phyloP scores from a whole-genome alignment of 768 basidiomycete genomes.

The Leccinum variicolor region DNA sequence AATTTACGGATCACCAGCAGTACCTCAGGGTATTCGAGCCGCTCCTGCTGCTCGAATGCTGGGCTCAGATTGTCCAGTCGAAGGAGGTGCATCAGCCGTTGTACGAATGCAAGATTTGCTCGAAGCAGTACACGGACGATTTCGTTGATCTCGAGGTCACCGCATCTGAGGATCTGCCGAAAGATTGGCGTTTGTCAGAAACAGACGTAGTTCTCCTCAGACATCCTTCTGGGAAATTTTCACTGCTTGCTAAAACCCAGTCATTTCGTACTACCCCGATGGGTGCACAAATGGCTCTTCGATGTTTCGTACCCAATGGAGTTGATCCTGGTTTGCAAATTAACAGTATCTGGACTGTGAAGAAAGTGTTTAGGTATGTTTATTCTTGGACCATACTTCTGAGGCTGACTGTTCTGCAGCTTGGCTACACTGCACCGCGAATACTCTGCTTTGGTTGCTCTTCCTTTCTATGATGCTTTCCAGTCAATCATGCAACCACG shows the following conservation, averaged over 20 bases:
- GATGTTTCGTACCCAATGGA: slow-evolving; percentile 44
- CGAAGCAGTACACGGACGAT: slow-evolving; percentile 71
- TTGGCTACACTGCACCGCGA: slow-evolving; percentile 90
- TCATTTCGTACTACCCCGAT: slow-evolving; percentile 39
- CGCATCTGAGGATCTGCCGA: slow-evolving; percentile 55
- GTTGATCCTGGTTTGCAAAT: slow-evolving; percentile 62
- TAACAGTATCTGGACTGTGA: slow-evolving; percentile 66
- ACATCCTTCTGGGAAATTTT: slow-evolving; percentile 49
- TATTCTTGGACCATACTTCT: not conserved
- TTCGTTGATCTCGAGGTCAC: slow-evolving; percentile 78
- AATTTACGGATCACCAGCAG: slow-evolving; percentile 59
- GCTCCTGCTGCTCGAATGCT: slow-evolving; percentile 82
- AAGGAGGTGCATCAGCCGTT: slow-evolving; percentile 60
- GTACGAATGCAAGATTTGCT: slow-evolving; percentile 61
- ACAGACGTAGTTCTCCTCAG: slow-evolving; percentile 82
- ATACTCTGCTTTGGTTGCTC: slow-evolving; percentile 79
- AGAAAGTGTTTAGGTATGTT: slow-evolving; percentile 75
- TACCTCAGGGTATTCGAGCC: slow-evolving; percentile 82
- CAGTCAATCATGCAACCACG: slow-evolving; percentile 67
- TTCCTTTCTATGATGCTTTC: slow-evolving; percentile 79
- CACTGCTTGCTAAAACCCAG: slow-evolving; percentile 70
- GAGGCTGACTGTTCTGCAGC: slow-evolving; percentile 40
- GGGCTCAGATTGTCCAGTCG: slow-evolving; percentile 81
- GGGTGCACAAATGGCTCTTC: slow-evolving; percentile 57
- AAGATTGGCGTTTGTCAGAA: slow-evolving; percentile 75